These are phyloP conservation scores for Alternaria atra DNA, from an alignment of 2,329 filamentous ascomycete species.

Conservation along the genomic window DNA sequence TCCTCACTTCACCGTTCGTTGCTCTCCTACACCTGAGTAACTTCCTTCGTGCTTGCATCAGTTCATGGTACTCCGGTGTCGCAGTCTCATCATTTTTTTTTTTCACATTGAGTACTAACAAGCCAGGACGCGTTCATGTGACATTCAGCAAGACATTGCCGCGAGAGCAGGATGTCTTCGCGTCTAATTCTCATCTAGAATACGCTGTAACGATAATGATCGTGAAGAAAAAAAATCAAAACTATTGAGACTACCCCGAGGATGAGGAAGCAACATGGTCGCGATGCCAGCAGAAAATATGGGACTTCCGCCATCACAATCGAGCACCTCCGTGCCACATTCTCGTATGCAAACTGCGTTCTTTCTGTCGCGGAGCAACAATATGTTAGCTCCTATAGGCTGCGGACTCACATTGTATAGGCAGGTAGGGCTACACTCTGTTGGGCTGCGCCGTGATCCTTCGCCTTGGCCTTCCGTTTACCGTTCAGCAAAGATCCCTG, in stretches of 20 bases:
- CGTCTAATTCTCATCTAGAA: not conserved
- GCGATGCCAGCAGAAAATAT: not conserved
- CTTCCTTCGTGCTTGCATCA: too few species aligned
- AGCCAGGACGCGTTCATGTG: too few species aligned
- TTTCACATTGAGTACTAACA: too few species aligned
- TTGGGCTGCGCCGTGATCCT: not conserved
- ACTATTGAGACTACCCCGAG: not conserved
- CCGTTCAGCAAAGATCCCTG: conserved; percentile 6
- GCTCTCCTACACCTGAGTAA: too few species aligned
- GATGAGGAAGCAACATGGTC: not conserved
- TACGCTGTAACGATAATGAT: not conserved
- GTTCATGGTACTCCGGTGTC: too few species aligned
- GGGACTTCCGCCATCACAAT: not conserved
- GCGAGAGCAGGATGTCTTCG: not conserved
- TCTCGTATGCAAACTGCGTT: not conserved
- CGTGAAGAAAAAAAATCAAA: not conserved
- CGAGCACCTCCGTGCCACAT: too few species aligned
- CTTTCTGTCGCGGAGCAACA: not conserved
- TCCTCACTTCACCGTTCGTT: not conserved
- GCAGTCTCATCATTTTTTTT: too few species aligned
- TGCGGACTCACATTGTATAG: not conserved
- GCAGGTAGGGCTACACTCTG: not conserved
- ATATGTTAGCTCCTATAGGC: not conserved
- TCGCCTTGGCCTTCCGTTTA: conserved; percentile 1
- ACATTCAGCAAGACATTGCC: too few species aligned